phyloP scores from a whole-genome alignment of 1,284 basidiomycete genomes.

The Moesziomyces globuligerus region DNA sequence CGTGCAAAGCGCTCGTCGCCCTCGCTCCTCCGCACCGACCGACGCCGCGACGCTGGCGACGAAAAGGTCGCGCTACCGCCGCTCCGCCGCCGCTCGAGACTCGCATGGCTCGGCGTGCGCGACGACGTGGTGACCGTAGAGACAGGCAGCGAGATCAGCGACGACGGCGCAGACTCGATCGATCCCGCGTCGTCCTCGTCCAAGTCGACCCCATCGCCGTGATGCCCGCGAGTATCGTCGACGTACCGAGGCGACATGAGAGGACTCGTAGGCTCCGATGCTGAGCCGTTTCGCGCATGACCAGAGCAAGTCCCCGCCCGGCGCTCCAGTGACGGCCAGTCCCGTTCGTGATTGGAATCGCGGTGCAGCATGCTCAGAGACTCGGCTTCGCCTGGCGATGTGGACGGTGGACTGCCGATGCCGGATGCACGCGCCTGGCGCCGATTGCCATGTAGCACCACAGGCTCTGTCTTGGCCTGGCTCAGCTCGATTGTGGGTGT shows the following conservation, averaged over 20 bases:
- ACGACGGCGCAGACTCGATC: conserved; percentile 32
- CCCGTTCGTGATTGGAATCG: no score
- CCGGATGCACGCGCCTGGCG: conserved; percentile 32
- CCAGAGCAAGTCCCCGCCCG: no score
- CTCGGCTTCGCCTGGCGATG: background rate
- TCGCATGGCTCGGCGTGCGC: conserved; percentile 17
- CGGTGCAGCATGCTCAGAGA: background rate
- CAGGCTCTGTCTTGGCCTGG: conserved; percentile 26
- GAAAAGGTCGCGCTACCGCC: conserved; percentile 3
- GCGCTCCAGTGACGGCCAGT: no score
- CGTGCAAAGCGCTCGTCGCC: conserved; percentile 33
- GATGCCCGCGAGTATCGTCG: background rate
- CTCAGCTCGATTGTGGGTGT: conserved; percentile 42
- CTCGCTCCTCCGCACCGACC: background rate
- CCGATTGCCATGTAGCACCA: conserved; percentile 45
- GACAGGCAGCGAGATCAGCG: conserved; percentile 44
- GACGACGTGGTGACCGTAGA: conserved; percentile 41
- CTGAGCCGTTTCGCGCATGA: conserved; percentile 6
- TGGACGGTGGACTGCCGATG: background rate
- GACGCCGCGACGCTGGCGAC: background rate
- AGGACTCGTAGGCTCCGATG: conserved; percentile 16
- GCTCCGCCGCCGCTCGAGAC: conserved; percentile 31
- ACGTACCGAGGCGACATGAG: conserved; percentile 12
- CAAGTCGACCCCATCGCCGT: background rate
- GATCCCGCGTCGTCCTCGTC: conserved; percentile 32